phyloP scores from a whole-genome alignment of 306 rosid genomes.

The Cyamopsis tetragonoloba region DNA sequence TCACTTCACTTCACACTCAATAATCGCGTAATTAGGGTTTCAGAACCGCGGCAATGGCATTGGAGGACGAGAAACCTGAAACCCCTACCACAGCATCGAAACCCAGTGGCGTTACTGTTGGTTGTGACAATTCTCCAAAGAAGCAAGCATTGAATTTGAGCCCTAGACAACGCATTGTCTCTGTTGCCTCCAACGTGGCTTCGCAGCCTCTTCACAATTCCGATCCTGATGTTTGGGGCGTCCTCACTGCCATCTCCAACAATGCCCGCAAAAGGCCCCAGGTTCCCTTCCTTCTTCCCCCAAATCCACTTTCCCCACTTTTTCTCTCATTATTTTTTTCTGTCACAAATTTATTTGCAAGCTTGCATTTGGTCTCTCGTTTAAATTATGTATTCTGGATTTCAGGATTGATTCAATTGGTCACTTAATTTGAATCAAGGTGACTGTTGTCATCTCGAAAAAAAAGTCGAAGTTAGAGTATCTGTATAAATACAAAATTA shows the following conservation, averaged over 20 bases:
- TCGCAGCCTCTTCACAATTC: conserved; percentile 66
- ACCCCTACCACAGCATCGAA: neutral
- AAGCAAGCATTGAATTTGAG: neutral
- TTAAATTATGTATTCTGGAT: neutral
- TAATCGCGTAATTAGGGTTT: conserved; percentile 49
- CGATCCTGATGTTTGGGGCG: conserved; percentile 79
- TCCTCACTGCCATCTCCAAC: conserved; percentile 86
- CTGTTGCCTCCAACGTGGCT: conserved; percentile 66
- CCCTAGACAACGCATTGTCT: conserved; percentile 48
- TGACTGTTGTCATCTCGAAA: too few species aligned
- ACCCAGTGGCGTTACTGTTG: too few species aligned
- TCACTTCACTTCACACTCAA: neutral
- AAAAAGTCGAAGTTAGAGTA: too few species aligned
- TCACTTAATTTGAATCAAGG: neutral
- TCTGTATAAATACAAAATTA: neutral
- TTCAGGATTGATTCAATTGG: neutral
- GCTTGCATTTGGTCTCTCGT: neutral
- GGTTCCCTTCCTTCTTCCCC: conserved; percentile 31
- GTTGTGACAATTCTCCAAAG: neutral
- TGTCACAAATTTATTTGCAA: neutral
- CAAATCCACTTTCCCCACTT: too few species aligned
- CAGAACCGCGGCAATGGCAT: conserved; percentile 53
- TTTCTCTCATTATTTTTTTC: neutral
- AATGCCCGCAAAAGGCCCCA: conserved; percentile 79
- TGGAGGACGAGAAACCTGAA: conserved; percentile 18